A percentile compares a stretch with the other conserved stretches of the same genome.
phyloP scores from a whole-genome alignment of 495 filamentous ascomycete genomes.

The Elaphomyces granulatus region DNA sequence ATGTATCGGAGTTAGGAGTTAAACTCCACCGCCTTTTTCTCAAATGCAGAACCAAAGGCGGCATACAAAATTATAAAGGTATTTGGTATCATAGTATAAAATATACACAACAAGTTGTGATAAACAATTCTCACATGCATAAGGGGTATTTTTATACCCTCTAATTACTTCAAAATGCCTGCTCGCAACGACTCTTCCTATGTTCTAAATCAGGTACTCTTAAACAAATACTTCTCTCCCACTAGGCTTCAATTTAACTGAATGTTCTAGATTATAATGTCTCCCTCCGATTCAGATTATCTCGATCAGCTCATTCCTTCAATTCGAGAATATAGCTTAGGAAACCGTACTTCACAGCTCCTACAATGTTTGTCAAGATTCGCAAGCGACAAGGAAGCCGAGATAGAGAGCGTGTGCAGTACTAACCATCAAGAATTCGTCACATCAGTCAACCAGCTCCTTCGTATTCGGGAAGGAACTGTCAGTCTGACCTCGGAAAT shows the following conservation, averaged over 20 bases:
- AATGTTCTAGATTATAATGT: slow-evolving; percentile 78
- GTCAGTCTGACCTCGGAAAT: slow-evolving; percentile 83
- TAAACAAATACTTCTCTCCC: neutral
- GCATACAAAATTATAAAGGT: no score
- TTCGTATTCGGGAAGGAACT: slow-evolving; percentile 77
- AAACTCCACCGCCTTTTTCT: no score
- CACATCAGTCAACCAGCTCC: slow-evolving; percentile 78
- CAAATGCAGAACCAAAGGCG: no score
- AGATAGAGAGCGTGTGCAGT: slow-evolving; percentile 91
- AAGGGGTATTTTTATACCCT: no score
- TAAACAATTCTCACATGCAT: no score
- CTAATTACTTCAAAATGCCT: slow-evolving; percentile 17
- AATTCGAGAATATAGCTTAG: slow-evolving; percentile 72
- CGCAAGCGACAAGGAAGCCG: slow-evolving; percentile 68
- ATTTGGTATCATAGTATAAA: no score
- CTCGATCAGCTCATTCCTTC: slow-evolving; percentile 89
- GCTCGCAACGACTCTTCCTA: slow-evolving; percentile 22
- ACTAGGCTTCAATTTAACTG: slow-evolving; percentile 1
- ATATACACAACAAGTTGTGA: no score
- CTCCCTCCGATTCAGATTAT: slow-evolving; percentile 82
- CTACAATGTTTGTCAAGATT: slow-evolving; percentile 65
- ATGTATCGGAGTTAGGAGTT: no score
- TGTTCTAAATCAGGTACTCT: slow-evolving; percentile 28
- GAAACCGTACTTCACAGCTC: slow-evolving; percentile 58
- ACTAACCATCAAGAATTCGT: slow-evolving; percentile 96